phyloP scores from a whole-genome alignment of 2,329 filamentous ascomycete genomes.

The Sporothrix pallida region DNA sequence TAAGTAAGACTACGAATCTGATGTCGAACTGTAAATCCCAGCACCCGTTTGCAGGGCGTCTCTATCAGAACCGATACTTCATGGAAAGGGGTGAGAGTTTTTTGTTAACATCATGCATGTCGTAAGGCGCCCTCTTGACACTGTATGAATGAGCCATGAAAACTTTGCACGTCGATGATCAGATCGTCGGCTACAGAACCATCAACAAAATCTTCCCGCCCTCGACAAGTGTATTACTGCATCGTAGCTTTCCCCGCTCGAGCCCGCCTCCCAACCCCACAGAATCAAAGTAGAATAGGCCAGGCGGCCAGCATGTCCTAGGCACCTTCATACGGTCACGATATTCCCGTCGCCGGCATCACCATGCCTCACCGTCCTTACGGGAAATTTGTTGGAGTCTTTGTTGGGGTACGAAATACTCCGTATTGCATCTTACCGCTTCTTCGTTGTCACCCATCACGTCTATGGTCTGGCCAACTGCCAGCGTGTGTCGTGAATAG shows the following conservation, averaged over 20 bases:
- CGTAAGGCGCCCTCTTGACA: no score
- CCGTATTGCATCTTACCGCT: conserved; percentile 13
- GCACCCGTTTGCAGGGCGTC: no score
- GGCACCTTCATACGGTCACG: background rate
- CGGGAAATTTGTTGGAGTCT: background rate
- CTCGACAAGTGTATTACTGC: background rate
- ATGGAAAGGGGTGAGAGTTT: no score
- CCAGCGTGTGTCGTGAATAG: background rate
- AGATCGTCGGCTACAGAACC: no score
- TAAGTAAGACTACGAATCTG: no score
- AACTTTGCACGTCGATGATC: no score
- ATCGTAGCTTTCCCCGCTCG: background rate
- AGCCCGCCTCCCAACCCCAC: background rate
- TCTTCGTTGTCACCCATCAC: background rate
- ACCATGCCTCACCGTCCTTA: background rate
- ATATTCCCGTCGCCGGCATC: background rate
- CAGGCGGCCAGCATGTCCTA: background rate
- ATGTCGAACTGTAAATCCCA: no score
- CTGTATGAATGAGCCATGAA: no score
- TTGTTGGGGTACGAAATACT: background rate
- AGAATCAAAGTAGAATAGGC: background rate
- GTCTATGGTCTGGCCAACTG: background rate
- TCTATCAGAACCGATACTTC: no score
- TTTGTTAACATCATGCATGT: no score
- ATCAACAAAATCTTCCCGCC: no score